Evolutionary conservation across 768 basidiomycete genomes (phyloP).

Genomic region (Tricholoma flavovirens): DNA sequence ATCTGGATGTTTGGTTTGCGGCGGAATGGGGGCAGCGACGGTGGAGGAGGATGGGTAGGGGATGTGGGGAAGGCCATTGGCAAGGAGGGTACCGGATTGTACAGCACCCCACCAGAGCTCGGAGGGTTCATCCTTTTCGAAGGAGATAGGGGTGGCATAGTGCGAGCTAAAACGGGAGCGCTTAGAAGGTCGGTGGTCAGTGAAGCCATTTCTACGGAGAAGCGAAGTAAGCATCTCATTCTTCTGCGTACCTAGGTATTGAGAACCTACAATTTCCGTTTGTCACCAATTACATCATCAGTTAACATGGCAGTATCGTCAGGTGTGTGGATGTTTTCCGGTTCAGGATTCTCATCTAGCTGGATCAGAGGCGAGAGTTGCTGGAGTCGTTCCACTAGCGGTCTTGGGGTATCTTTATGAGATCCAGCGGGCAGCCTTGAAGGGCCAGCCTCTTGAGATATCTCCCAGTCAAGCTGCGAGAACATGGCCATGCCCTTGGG

Average conservation of each 20-base stretch:
- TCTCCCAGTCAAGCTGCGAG: constrained; percentile 48
- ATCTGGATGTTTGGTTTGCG: constrained; percentile 5
- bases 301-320: constrained; percentile 19
- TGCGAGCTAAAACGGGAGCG: constrained; percentile 46
- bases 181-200: constrained; percentile 52
- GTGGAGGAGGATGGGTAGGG: constrained; percentile 35
- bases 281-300: constrained; percentile 44
- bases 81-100: constrained; percentile 53
- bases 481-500: constrained; percentile 71
- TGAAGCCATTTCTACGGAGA: constrained; percentile 25
- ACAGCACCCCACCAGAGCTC: constrained; percentile 76
- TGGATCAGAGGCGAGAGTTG: constrained; percentile 32
- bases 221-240: background rate
- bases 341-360: constrained; percentile 29
- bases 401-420: constrained; percentile 6
- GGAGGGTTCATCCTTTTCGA: constrained; percentile 39
- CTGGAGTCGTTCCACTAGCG: constrained; percentile 27
- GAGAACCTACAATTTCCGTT: constrained; percentile 52
- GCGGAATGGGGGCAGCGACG: constrained; percentile 9
- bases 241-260: constrained; percentile 3
- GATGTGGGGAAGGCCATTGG: constrained; percentile 58
- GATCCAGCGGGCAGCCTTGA: constrained; percentile 1
- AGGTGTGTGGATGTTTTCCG: constrained; percentile 17
- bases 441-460: constrained; percentile 25
- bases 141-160: constrained; percentile 29